Percentiles rank a stretch among this genome's conserved stretches.
phyloP scores from a whole-genome alignment of 139 green algal species.

The Closterium sp. region DNA sequence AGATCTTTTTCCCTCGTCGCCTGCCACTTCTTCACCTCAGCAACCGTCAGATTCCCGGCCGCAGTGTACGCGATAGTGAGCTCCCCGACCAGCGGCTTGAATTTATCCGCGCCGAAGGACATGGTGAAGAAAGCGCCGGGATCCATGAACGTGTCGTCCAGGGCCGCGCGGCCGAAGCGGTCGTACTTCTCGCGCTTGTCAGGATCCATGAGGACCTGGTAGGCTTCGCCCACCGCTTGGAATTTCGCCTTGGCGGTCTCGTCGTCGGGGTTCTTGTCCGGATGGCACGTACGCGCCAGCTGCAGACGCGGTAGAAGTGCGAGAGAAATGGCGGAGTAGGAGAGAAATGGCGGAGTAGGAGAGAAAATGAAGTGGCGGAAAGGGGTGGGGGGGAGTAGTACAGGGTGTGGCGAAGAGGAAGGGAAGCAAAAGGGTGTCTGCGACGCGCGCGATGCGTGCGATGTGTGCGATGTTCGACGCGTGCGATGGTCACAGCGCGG shows the following conservation, averaged over 20 bases:
- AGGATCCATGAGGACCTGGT: slow-evolving; percentile 41
- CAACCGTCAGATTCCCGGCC: slow-evolving; percentile 1
- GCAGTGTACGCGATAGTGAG: slow-evolving; percentile 39
- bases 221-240: slow-evolving; percentile 35
- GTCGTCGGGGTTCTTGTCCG: slow-evolving; percentile 38
- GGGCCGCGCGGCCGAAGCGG: slow-evolving; percentile 8
- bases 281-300: slow-evolving; percentile 27
- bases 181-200: slow-evolving; percentile 32
- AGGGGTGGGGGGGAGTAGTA: no score
- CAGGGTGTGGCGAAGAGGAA: no score
- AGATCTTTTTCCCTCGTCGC: slow-evolving; percentile 16
- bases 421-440: no score
- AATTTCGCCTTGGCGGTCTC: slow-evolving; percentile 6
- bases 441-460: no score
- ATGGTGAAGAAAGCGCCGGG: slow-evolving; percentile 41
- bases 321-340: no score
- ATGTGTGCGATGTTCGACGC: no score
- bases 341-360: no score
- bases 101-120: slow-evolving; percentile 31
- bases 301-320: not conserved
- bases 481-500: no score
- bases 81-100: slow-evolving; percentile 33
- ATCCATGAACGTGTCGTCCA: slow-evolving; percentile 31
- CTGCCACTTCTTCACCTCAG: slow-evolving; percentile 43
- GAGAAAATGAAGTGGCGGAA: no score